A percentile compares a stretch with the other conserved stretches of the same genome.
Evolutionary conservation across 257 asterid genomes (phyloP).

Genomic region (Nicotiana sylvestris): DNA sequence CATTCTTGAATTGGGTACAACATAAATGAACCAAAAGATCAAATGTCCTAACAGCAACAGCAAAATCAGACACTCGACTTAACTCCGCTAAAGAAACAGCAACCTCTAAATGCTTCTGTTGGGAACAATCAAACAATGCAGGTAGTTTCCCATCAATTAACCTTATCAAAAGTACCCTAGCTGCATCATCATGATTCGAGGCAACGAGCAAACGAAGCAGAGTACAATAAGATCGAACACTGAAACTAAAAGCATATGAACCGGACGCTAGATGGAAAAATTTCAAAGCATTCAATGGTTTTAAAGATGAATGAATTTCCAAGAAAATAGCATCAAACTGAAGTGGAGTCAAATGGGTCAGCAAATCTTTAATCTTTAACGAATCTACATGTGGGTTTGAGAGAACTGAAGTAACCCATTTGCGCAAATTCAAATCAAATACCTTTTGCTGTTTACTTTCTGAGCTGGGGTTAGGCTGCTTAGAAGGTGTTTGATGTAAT

Average conservation of each 20-base stretch:
- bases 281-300: conserved; percentile 58
- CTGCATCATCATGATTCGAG: conserved; percentile 54
- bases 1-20: conserved; percentile 43
- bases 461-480: neutral
- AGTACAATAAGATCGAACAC: conserved; percentile 57
- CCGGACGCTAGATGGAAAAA: conserved; percentile 55
- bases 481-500: neutral
- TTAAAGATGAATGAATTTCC: conserved; percentile 45
- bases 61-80: conserved; percentile 21
- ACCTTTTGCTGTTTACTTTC: neutral
- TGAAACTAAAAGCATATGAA: conserved; percentile 48
- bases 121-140: conserved; percentile 27
- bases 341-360: conserved; percentile 38
- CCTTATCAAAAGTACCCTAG: conserved; percentile 66
- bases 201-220: conserved; percentile 54
- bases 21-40: conserved; percentile 77
- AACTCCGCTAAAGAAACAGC: conserved; percentile 41
- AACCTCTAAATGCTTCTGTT: conserved; percentile 46
- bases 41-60: conserved; percentile 38
- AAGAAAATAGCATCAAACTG: conserved; percentile 59
- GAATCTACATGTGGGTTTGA: conserved; percentile 38
- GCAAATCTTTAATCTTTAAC: conserved; percentile 38
- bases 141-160: conserved; percentile 62
- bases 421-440: conserved; percentile 19
- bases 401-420: conserved; percentile 47